Conservation (phyloP, 129 eudicot genomes). For the Lactuca sativa region DNA sequence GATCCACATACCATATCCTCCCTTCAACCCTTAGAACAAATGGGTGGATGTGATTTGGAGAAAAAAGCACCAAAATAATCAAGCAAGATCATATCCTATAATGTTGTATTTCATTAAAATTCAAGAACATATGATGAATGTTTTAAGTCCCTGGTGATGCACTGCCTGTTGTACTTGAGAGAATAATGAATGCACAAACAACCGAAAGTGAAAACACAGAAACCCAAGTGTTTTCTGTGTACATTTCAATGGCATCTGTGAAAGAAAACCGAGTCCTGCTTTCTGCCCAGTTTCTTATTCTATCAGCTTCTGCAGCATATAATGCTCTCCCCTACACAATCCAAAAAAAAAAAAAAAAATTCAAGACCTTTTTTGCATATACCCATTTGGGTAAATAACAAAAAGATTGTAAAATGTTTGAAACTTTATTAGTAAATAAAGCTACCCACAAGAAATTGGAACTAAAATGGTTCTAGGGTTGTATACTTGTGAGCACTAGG, state of each 20-base stretch:
- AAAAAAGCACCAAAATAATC: background rate
- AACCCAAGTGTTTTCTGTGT: slow-evolving; percentile 91
- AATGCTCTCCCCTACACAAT: slow-evolving; percentile 81
- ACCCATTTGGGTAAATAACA: slow-evolving; percentile 1
- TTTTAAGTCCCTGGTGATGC: slow-evolving; percentile 54
- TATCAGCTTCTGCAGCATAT: slow-evolving; percentile 64
- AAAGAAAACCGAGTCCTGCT: slow-evolving; percentile 77
- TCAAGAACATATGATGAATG: background rate
- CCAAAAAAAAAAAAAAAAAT: background rate
- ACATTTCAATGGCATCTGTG: slow-evolving; percentile 95
- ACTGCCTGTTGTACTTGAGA: slow-evolving; percentile 71
- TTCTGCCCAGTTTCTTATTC: slow-evolving; percentile 93
- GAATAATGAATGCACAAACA: slow-evolving; percentile 97
- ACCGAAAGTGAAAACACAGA: slow-evolving; percentile 95
- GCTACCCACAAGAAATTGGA: background rate
- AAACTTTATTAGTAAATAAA: slow-evolving; percentile 13
- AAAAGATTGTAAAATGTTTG: slow-evolving; percentile 3
- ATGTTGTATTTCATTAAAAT: slow-evolving; percentile 8
- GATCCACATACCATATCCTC: background rate
- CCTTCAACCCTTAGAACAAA: background rate
- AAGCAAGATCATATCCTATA: slow-evolving; percentile 13
- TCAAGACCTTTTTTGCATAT: background rate
- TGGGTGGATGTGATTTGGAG: background rate
- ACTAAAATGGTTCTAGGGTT: background rate
- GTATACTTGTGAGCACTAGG: too few relatives aligned